A percentile compares a stretch with the other conserved stretches of the same genome.
These are phyloP conservation scores for Penicillium mononematosum DNA, from an alignment of 495 filamentous ascomycete species.

Conservation along the genomic window DNA sequence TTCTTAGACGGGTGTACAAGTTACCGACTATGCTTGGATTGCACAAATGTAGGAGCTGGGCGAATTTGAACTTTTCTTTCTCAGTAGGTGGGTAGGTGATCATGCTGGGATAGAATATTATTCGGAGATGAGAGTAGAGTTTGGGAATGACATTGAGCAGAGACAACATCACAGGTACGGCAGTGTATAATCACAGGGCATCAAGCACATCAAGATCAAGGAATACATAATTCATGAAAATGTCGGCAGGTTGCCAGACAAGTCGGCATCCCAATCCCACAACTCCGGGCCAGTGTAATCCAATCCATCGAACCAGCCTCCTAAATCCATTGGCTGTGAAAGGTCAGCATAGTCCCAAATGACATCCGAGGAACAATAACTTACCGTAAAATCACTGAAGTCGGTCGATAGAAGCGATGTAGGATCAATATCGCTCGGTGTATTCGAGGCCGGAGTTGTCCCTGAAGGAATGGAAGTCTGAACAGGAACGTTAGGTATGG, in stretches of 20 bases:
- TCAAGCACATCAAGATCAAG: not conserved
- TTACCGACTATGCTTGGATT: no score
- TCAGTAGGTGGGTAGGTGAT: no score
- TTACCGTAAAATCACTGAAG: slow-evolving; percentile 35
- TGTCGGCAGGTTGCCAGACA: slow-evolving; percentile 24
- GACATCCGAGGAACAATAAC: slow-evolving; percentile 1
- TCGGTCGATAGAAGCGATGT: slow-evolving; percentile 26
- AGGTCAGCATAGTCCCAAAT: slow-evolving; percentile 18
- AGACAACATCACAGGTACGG: not conserved
- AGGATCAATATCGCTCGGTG: slow-evolving; percentile 32
- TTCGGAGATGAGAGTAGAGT: not conserved
- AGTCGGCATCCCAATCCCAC: slow-evolving; percentile 40
- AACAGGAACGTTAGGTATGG: slow-evolving; percentile 5
- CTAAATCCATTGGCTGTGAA: slow-evolving; percentile 35
- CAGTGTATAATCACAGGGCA: no score
- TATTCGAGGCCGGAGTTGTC: slow-evolving; percentile 19
- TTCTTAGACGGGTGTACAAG: no score
- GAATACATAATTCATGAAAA: slow-evolving; percentile 1
- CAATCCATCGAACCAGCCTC: slow-evolving; percentile 33
- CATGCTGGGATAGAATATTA: not conserved
- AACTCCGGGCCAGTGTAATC: slow-evolving; percentile 31
- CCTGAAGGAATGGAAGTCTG: slow-evolving; percentile 11
- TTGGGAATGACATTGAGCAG: not conserved
- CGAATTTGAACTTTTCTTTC: no score
- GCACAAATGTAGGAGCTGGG: no score